phyloP scores from a whole-genome alignment of 768 basidiomycete genomes.

The Boletus speciosus region DNA sequence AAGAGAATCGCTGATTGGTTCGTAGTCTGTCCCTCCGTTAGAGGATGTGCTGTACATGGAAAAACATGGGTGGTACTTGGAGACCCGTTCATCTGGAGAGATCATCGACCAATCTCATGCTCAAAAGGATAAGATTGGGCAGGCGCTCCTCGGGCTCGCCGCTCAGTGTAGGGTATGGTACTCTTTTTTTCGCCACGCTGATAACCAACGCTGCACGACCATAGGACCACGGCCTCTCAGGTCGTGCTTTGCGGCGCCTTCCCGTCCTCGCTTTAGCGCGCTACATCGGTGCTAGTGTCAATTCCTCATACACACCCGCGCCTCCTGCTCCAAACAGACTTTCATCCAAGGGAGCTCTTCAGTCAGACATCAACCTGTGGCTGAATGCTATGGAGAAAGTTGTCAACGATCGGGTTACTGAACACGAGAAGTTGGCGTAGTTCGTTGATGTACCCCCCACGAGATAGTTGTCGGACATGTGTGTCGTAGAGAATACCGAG shows the following conservation, averaged over 20 bases:
- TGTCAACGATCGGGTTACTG: slow-evolving; percentile 53
- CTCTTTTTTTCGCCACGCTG: not conserved
- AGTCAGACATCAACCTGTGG: slow-evolving; percentile 62
- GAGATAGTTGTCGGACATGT: not conserved
- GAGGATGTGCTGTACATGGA: slow-evolving; percentile 42
- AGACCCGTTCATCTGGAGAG: slow-evolving; percentile 4
- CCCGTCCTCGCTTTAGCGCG: slow-evolving; percentile 90
- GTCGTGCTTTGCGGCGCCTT: slow-evolving; percentile 86
- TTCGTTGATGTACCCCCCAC: not conserved
- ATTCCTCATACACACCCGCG: slow-evolving; percentile 12
- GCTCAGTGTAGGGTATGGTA: slow-evolving; percentile 71
- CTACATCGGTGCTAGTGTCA: slow-evolving; percentile 58
- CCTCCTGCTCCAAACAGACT: slow-evolving; percentile 2
- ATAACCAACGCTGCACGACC: not conserved
- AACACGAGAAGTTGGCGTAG: slow-evolving; percentile 46
- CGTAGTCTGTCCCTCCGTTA: slow-evolving; percentile 60
- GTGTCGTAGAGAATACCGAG: not conserved
- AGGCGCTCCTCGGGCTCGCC: slow-evolving; percentile 65
- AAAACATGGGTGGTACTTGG: slow-evolving; percentile 7
- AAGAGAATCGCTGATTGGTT: slow-evolving; percentile 1
- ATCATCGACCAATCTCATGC: slow-evolving; percentile 36
- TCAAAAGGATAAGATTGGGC: slow-evolving; percentile 50
- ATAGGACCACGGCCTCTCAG: slow-evolving; percentile 81
- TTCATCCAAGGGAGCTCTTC: slow-evolving; percentile 7
- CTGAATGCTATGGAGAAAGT: slow-evolving; percentile 81